These are phyloP conservation scores for Boletus subcaerulescens DNA, from an alignment of 768 basidiomycete genomes.

Conservation along the genomic window DNA sequence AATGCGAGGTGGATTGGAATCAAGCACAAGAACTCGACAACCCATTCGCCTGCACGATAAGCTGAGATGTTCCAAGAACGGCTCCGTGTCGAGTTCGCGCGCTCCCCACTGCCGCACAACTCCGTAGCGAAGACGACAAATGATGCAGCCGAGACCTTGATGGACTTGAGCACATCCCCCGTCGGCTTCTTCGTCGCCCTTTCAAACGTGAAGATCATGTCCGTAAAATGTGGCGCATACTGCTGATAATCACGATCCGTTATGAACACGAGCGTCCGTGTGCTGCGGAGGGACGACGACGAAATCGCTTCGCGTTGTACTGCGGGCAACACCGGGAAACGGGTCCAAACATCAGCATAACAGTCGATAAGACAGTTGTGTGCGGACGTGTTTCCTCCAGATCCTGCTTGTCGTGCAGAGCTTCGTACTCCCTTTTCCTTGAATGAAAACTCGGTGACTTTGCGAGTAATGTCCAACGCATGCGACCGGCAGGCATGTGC, in stretches of 20 bases:
- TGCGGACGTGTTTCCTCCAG: constrained; percentile 15
- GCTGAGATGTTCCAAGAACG: constrained; percentile 33
- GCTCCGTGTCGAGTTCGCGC: neutral
- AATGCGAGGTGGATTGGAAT: constrained; percentile 65
- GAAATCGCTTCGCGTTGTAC: constrained; percentile 45
- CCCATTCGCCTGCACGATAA: constrained; percentile 56
- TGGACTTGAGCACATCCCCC: constrained; percentile 39
- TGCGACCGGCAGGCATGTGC: constrained; percentile 38
- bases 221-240: constrained; percentile 42
- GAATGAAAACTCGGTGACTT: constrained; percentile 56
- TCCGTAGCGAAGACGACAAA: constrained; percentile 28
- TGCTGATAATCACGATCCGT: constrained; percentile 35
- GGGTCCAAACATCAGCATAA: constrained; percentile 55
- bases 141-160: constrained; percentile 33
- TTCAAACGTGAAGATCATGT: constrained; percentile 48
- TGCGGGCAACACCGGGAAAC: constrained; percentile 56
- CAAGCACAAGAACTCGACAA: constrained; percentile 56
- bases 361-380: constrained; percentile 56
- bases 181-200: constrained; percentile 50
- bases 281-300: constrained; percentile 31
- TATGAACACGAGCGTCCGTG: constrained; percentile 42
- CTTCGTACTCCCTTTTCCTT: constrained; percentile 37
- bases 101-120: neutral
- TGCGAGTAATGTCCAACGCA: constrained; percentile 51
- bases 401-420: constrained; percentile 5